These are phyloP conservation scores for Xylariaceae sp. DNA, from an alignment of 2,329 filamentous ascomycete genomes.

Conservation along the genomic window DNA sequence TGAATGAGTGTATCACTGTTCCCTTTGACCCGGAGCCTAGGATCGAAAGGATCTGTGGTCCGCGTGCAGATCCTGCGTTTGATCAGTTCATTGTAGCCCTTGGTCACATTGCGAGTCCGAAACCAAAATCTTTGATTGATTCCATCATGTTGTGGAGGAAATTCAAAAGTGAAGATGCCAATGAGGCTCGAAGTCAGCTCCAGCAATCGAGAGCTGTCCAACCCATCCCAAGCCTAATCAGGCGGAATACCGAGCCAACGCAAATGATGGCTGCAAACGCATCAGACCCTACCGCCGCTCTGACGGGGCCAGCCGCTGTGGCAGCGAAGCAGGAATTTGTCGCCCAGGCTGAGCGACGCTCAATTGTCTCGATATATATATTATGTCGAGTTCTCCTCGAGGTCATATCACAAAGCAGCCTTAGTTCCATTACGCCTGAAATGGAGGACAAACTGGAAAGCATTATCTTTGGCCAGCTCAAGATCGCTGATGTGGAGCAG, in stretches of 20 bases:
- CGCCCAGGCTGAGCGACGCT: slow-evolving; percentile 78
- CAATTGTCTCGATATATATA: slow-evolving; percentile 92
- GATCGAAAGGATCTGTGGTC: slow-evolving; percentile 86
- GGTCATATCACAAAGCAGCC: slow-evolving; percentile 84
- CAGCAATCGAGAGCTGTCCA: slow-evolving; percentile 47
- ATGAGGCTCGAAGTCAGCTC: slow-evolving; percentile 58
- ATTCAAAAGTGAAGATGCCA: slow-evolving; percentile 85
- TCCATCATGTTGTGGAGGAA: slow-evolving; percentile 98
- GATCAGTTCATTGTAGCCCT: slow-evolving; percentile 92
- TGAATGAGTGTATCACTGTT: slow-evolving; percentile 79
- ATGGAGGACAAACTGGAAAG: slow-evolving; percentile 93
- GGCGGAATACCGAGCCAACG: slow-evolving; percentile 71
- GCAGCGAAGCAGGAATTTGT: slow-evolving; percentile 65
- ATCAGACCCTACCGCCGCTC: slow-evolving; percentile 27
- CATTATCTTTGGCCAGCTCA: slow-evolving; percentile 95
- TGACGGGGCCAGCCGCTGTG: slow-evolving; percentile 37
- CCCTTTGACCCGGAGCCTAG: slow-evolving; percentile 76
- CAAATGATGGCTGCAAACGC: slow-evolving; percentile 39
- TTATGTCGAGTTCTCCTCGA: slow-evolving; percentile 91
- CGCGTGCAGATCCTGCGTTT: slow-evolving; percentile 81
- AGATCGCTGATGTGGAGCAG: slow-evolving; percentile 80
- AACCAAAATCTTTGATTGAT: slow-evolving; percentile 92
- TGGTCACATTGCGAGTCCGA: slow-evolving; percentile 89
- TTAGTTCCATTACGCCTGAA: slow-evolving; percentile 77
- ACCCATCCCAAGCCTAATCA: slow-evolving; percentile 49